Conservation (phyloP, 345 rosid genomes). For the Eucalyptus paniculata region DNA sequence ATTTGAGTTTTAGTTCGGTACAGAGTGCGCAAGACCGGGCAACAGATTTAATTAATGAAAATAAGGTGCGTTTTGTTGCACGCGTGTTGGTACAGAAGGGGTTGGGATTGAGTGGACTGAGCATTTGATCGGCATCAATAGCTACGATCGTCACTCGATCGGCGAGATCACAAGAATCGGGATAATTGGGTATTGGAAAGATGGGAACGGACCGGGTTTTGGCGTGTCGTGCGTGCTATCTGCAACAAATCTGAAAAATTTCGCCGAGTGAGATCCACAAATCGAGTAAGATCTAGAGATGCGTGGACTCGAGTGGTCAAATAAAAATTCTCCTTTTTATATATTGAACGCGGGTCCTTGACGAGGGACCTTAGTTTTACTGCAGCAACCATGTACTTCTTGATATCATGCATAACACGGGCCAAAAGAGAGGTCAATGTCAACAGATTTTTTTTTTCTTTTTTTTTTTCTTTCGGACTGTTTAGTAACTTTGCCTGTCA, state of each 20-base stretch:
- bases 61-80: not conserved
- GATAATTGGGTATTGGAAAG: not conserved
- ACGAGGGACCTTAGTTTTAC: not conserved
- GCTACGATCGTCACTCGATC: not conserved
- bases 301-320: not conserved
- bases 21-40: not conserved
- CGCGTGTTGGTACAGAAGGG: not conserved
- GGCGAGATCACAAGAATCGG: not conserved
- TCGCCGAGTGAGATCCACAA: not conserved
- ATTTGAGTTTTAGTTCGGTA: not conserved
- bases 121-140: not conserved
- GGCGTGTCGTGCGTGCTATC: not conserved
- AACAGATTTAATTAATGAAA: not conserved
- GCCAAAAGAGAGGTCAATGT: not conserved
- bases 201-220: not conserved
- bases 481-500: not conserved
- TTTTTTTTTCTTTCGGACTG: not conserved
- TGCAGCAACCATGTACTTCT: not conserved
- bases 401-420: not conserved
- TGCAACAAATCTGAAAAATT: not conserved
- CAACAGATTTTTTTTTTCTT: not conserved
- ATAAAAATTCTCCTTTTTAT: not conserved
- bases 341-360: not conserved
- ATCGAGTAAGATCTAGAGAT: not conserved
- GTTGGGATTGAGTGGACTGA: not conserved